phyloP scores from a whole-genome alignment of 805 yeast species.

The Schizosaccharomyces lindneri region DNA sequence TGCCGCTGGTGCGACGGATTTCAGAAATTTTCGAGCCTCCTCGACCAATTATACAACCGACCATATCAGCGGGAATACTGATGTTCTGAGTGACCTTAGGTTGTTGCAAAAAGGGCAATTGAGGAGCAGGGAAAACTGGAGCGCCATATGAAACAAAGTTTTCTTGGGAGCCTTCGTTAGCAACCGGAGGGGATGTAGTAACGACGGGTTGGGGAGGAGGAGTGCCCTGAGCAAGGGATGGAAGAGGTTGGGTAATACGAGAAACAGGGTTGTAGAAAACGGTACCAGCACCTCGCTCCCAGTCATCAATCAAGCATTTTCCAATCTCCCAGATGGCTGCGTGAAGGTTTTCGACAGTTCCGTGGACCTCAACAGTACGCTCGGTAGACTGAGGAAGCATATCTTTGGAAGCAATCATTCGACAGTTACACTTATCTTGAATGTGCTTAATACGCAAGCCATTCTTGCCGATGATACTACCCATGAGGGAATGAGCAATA shows the following conservation, averaged over 20 bases:
- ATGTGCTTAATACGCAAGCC: slow-evolving; percentile 61
- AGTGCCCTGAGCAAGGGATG: neutral
- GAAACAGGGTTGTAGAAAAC: slow-evolving; percentile 33
- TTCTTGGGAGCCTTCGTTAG: neutral
- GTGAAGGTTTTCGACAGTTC: slow-evolving; percentile 37
- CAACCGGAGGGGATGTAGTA: slow-evolving; percentile 4
- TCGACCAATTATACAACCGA: slow-evolving; percentile 75
- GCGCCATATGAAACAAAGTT: neutral
- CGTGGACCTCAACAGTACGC: slow-evolving; percentile 69
- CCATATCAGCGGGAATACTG: slow-evolving; percentile 49
- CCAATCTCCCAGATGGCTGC: slow-evolving; percentile 33
- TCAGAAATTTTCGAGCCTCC: slow-evolving; percentile 71
- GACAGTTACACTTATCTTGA: slow-evolving; percentile 41
- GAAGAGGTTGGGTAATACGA: slow-evolving; percentile 2
- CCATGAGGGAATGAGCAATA: slow-evolving; percentile 67
- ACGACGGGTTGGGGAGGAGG: neutral
- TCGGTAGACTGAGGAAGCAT: slow-evolving; percentile 62
- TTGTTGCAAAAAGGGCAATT: neutral
- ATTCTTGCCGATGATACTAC: slow-evolving; percentile 64
- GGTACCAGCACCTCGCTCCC: slow-evolving; percentile 39
- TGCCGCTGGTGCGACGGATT: slow-evolving; percentile 52
- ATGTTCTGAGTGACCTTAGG: slow-evolving; percentile 10
- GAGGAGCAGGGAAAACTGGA: neutral
- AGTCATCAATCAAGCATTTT: slow-evolving; percentile 51
- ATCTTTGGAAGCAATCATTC: slow-evolving; percentile 71